These are phyloP conservation scores for Penicillium sp. DNA, from an alignment of 2,329 filamentous ascomycete genomes.

Conservation along the genomic window DNA sequence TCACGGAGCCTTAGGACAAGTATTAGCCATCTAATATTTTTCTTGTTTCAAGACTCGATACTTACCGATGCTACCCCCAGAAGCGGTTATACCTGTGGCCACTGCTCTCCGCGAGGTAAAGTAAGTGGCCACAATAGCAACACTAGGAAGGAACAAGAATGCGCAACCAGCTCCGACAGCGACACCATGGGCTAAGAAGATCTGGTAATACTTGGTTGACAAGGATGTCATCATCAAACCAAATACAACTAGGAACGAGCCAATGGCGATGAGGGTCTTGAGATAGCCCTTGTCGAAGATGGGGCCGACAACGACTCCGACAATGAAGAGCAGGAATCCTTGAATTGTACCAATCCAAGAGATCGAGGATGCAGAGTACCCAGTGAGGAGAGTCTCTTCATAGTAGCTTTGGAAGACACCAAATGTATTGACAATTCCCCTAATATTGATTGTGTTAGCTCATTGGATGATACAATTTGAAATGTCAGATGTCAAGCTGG, in stretches of 20 bases:
- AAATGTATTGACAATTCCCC: conserved; percentile 44
- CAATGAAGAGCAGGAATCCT: conserved; percentile 47
- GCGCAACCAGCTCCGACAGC: conserved; percentile 31
- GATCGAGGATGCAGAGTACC: conserved; percentile 33
- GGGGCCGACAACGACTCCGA: conserved; percentile 48
- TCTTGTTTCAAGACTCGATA: too few relatives aligned
- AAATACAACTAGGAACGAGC: conserved; percentile 47
- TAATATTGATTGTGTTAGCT: not conserved
- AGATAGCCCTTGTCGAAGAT: conserved; percentile 52
- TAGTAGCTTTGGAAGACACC: conserved; percentile 53
- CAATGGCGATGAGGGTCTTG: conserved; percentile 42
- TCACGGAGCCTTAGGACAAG: conserved; percentile 39
- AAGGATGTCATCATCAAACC: conserved; percentile 54
- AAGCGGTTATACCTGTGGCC: conserved; percentile 31
- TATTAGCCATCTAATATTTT: not conserved
- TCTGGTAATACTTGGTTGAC: conserved; percentile 48
- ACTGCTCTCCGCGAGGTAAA: conserved; percentile 30
- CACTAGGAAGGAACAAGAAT: conserved; percentile 32
- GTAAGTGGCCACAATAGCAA: conserved; percentile 30
- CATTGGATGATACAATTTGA: not conserved
- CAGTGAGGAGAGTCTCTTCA: conserved; percentile 18
- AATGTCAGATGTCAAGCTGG: not conserved
- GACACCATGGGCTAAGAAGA: conserved; percentile 37
- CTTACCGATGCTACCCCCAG: conserved; percentile 34
- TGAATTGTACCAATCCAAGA: conserved; percentile 53